Evolutionary conservation across 352 stramenopile species (phyloP), one percentile per base, ranked within the genome.

Genomic region (Phytopythium mirpurense): DNA sequence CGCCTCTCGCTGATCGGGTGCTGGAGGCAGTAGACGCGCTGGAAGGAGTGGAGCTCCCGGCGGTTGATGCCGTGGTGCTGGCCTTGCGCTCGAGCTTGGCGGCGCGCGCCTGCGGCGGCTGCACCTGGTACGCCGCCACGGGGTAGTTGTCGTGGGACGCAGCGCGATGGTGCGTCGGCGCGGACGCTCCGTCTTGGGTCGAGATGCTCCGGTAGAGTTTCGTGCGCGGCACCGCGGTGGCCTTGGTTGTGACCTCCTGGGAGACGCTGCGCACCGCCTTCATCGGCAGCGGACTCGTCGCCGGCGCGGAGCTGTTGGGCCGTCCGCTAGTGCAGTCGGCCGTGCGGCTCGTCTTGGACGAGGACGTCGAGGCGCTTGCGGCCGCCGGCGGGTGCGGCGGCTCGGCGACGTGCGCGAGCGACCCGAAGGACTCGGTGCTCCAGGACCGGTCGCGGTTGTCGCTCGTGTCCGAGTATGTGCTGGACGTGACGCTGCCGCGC

Each of bases 401-500:
- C 48, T 54, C 48, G 23, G 48, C 15, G 11, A 54, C 35, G 35
- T 54, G 48, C 0, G 48, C 34, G 12, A 38, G 9, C 10, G 32
- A 43, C 5, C 48, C 48, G 35, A 54, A 54, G 11, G 48, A 54
- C 23, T 54, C 48, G 14, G 45, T 45, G 48, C 48, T 54, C 48
- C 48, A 54, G 26, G 48, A 43, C 9, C 48, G 48, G 48, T 54
- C 48, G 24, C 48, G 48, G 15, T 43, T 43, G 23, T 54, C 48
- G 10, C 18, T 18, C 12, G 23, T 21, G 32, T 54, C 48, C 24
- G 48, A 54, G 48, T 54, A 44, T 11, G 48, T 76, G 62, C 63
- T 74, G 18, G 70, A 76, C 21, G 61, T 64, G 46, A 65, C 65
- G 36, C 70, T 76, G 1, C 44, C 44, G 43, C 46, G 38, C 16